These are phyloP conservation scores for Mrakia frigida DNA, from an alignment of 768 basidiomycete genomes.

Conservation along the genomic window DNA sequence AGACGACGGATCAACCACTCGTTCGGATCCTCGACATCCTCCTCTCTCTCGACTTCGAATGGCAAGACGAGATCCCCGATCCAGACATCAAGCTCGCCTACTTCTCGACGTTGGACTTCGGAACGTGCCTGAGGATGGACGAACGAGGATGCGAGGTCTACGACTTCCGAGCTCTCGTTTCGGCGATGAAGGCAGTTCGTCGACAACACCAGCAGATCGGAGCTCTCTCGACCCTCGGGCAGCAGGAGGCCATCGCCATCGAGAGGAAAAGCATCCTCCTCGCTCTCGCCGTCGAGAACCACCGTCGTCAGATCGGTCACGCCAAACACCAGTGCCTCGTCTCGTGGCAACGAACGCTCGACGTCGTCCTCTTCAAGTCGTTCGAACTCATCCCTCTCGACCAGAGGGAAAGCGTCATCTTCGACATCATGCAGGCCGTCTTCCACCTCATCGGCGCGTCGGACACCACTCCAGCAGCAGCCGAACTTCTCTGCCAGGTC, in stretches of 20 bases:
- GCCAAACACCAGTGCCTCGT: conserved; percentile 67
- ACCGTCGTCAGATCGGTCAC: conserved; percentile 70
- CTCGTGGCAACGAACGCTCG: conserved; percentile 77
- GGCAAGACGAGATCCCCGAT: conserved; percentile 69
- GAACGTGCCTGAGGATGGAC: conserved; percentile 64
- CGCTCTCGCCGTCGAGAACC: conserved; percentile 81
- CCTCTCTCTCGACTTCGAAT: conserved; percentile 79
- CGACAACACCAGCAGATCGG: conserved; percentile 64
- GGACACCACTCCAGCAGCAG: conserved; percentile 64
- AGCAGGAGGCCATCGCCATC: conserved; percentile 59
- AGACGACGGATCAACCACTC: conserved; percentile 58
- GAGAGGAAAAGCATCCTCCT: conserved; percentile 75
- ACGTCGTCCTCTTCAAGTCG: conserved; percentile 78
- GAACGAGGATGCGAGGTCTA: conserved; percentile 73
- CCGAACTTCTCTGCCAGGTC: conserved; percentile 76
- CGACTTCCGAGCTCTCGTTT: conserved; percentile 65
- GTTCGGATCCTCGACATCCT: conserved; percentile 82
- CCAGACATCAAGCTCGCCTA: conserved; percentile 56
- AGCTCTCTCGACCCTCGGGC: conserved; percentile 52
- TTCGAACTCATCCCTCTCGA: conserved; percentile 77
- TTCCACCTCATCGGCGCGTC: conserved; percentile 62
- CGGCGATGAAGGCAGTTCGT: conserved; percentile 59
- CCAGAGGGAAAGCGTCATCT: conserved; percentile 77
- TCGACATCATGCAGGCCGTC: conserved; percentile 75
- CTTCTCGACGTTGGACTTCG: conserved; percentile 61